phyloP scores from a whole-genome alignment of 352 stramenopile species.

The Phytophthora pluvialis region DNA sequence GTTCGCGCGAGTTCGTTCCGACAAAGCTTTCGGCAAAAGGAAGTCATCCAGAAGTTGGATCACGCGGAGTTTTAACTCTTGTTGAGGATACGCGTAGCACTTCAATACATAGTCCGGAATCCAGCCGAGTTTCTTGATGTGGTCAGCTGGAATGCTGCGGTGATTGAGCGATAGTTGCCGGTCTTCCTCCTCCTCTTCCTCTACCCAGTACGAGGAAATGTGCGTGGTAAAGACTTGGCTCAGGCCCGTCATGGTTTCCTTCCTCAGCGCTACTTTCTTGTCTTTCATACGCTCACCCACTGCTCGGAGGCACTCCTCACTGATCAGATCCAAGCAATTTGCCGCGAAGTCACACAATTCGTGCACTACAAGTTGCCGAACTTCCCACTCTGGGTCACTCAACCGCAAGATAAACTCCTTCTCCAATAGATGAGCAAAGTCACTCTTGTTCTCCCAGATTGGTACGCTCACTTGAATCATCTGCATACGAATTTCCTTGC shows the following conservation, averaged over 20 bases:
- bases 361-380: slow-evolving; percentile 76
- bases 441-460: slow-evolving; percentile 78
- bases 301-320: slow-evolving; percentile 67
- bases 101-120: slow-evolving; percentile 87
- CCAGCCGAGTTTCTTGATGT: slow-evolving; percentile 80
- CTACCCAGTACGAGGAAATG: slow-evolving; percentile 63
- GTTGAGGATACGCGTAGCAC: slow-evolving; percentile 84
- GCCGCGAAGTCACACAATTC: slow-evolving; percentile 85
- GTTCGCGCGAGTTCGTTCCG: slow-evolving; percentile 60
- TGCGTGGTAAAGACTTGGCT: slow-evolving; percentile 84
- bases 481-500: slow-evolving; percentile 87
- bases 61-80: slow-evolving; percentile 85
- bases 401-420: slow-evolving; percentile 77
- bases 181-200: slow-evolving; percentile 25
- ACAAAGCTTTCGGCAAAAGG: slow-evolving; percentile 71
- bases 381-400: slow-evolving; percentile 86
- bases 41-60: slow-evolving; percentile 88
- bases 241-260: slow-evolving; percentile 90
- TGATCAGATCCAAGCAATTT: slow-evolving; percentile 72
- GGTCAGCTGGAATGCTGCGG: slow-evolving; percentile 39
- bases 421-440: slow-evolving; percentile 65
- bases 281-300: slow-evolving; percentile 91
- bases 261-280: slow-evolving; percentile 80
- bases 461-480: slow-evolving; percentile 77
- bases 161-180: slow-evolving; percentile 30